Base-by-base conservation (phyloP, 2,329 filamentous ascomycete species). In the Penicillium italicum region DNA sequence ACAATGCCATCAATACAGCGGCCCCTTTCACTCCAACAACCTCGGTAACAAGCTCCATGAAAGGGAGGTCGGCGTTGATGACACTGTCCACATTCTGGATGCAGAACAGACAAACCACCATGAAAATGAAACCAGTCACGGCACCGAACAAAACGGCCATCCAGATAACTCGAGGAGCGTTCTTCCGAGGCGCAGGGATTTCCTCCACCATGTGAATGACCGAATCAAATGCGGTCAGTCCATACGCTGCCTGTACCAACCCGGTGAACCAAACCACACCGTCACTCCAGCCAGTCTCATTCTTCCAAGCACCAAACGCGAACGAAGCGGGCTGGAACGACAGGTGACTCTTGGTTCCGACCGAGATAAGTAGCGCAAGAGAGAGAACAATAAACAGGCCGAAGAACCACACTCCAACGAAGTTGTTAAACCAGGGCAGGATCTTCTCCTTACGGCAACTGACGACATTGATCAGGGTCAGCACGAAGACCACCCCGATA, bases 131-230 rank as follows among this genome's bases (percentile, higher is more conserved):
- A 3, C 80, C 80, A 0, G 77, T 78, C 24, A 77, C 45, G n/a
- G 79, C 78, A 33, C 79, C 76, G n/a, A 75, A 74, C 0, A 77
- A 57, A 0, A 84, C 78, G 0, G 81, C 78, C 18, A 83, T 73
- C 72, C 77, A 82, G 58, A 84, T 82, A 3, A 80, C 76, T 16
- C 72, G 72, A 0, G 82, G 82, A 0, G 77, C 78, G 53, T 81
- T 82, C 34, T 70, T 77, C 30, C 80, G 70, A 1, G 82, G 81
- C 4, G 74, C 69, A 1, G 81, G 81, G 1, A 84, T 80, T 62
- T 84, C 81, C 59, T 84, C 82, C 2, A 82, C 78, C 73, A 84
- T 78, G 64, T 85, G 82, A 36, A 84, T 82, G 33, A 82, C 81
- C 0, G 81, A 79, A 62, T 85, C 82, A 58, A 84, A 84, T 1